Evolutionary conservation across 2,329 filamentous ascomycete species (phyloP).

Genomic region (Arachnopeziza araneosa): DNA sequence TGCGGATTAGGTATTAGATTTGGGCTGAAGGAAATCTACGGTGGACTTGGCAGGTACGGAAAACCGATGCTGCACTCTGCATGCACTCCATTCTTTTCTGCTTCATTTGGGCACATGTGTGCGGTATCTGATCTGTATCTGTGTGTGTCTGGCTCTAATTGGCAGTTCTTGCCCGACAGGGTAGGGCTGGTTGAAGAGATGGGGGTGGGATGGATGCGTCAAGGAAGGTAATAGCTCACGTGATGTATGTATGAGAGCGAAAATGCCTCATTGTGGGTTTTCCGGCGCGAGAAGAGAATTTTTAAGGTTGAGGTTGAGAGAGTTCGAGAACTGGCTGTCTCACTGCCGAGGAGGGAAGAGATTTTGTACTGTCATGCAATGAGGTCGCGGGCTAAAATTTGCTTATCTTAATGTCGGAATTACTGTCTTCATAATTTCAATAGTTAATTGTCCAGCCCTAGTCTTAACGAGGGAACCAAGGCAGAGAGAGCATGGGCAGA

Average conservation of each 20-base stretch:
- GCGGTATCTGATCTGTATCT: too few species aligned
- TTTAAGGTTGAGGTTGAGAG: neutral
- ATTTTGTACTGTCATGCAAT: too few species aligned
- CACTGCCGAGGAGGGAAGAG: neutral
- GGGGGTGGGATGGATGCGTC: neutral
- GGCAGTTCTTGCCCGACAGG: neutral
- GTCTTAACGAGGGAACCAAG: neutral
- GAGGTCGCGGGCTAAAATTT: too few species aligned
- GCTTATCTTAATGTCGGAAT: too few species aligned
- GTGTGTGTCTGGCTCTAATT: neutral
- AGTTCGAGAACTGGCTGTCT: neutral
- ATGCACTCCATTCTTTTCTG: neutral
- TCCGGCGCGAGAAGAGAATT: neutral
- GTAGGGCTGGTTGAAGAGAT: too few species aligned
- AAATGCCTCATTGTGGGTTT: neutral
- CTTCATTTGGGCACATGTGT: too few species aligned
- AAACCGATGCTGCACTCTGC: neutral
- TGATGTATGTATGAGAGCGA: neutral
- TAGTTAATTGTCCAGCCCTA: neutral
- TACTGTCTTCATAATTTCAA: neutral
- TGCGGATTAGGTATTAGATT: too few species aligned
- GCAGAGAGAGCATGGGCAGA: neutral
- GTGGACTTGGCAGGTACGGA: neutral
- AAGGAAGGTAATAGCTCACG: neutral
- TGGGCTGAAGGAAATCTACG: too few species aligned